Percentiles rank a stretch among this genome's conserved stretches.
Conservation (phyloP, 2,329 filamentous ascomycete genomes). For the Fusarium denticulatum region DNA sequence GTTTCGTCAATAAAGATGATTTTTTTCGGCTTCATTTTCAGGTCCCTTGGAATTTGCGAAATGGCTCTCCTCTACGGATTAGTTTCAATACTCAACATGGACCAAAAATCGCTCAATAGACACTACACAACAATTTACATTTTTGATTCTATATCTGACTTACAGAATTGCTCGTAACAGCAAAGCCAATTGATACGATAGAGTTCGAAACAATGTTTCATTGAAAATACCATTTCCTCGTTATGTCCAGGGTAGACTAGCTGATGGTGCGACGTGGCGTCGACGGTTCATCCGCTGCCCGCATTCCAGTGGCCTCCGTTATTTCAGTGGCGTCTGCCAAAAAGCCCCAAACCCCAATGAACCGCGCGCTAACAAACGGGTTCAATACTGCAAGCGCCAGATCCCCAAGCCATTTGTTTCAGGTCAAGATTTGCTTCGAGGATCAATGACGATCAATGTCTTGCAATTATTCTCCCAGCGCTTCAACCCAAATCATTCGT, state of each 20-base stretch:
- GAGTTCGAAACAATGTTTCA: not conserved
- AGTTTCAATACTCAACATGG: not conserved
- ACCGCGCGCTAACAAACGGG: constrained; percentile 24
- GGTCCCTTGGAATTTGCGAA: too few relatives aligned
- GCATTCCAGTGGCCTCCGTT: not conserved
- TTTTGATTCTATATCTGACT: too few relatives aligned
- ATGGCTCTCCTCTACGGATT: too few relatives aligned
- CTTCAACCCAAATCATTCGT: not conserved
- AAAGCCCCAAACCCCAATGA: not conserved
- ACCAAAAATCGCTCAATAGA: not conserved
- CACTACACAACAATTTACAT: not conserved
- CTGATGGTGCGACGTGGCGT: not conserved
- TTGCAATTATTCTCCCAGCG: not conserved
- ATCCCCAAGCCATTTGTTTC: constrained; percentile 14
- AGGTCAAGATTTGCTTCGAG: not conserved
- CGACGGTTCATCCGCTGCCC: not conserved
- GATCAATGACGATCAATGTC: constrained; percentile 10
- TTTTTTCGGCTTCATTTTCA: too few relatives aligned
- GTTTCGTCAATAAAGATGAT: too few relatives aligned
- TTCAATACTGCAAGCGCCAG: constrained; percentile 5
- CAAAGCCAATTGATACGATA: too few relatives aligned
- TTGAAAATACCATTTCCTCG: not conserved
- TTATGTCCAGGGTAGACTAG: constrained; percentile 4
- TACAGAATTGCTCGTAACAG: too few relatives aligned
- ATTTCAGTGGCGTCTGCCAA: not conserved